A percentile compares a stretch with the other conserved stretches of the same genome.
Evolutionary conservation across 768 basidiomycete species (phyloP).

Genomic region (Leccinellum rugosiceps): DNA sequence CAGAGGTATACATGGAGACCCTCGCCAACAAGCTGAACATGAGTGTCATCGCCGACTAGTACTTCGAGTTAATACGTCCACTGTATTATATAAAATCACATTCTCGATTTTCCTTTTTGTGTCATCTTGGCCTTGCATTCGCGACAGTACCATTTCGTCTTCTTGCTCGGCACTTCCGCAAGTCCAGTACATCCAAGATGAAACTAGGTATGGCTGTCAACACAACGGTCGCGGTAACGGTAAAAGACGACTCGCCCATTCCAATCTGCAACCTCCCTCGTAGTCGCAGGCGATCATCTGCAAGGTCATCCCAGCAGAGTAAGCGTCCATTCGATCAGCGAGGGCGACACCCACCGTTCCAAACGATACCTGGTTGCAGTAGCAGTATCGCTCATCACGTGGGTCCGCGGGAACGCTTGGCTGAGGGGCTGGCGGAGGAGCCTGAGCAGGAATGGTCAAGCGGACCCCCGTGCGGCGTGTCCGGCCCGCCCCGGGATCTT

Average conservation of each 20-base stretch:
- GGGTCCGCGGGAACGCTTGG: conserved; percentile 35
- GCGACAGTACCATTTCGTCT: conserved; percentile 67
- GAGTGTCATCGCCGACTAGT: conserved; percentile 35
- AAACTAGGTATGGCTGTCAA: conserved; percentile 45
- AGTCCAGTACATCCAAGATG: conserved; percentile 69
- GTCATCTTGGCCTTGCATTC: conserved; percentile 48
- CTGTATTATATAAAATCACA: conserved; percentile 10
- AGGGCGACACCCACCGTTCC: conserved; percentile 57
- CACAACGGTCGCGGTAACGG: not conserved
- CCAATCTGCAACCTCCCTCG: conserved; percentile 56
- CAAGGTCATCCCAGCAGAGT: not conserved
- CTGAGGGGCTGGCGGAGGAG: conserved; percentile 3
- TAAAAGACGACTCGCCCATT: conserved; percentile 67
- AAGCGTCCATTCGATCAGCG: not conserved
- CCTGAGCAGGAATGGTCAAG: conserved; percentile 35
- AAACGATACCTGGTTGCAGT: conserved; percentile 75
- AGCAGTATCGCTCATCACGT: conserved; percentile 69
- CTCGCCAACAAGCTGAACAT: conserved; percentile 77
- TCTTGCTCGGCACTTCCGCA: conserved; percentile 51
- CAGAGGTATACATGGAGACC: conserved; percentile 87
- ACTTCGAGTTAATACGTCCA: conserved; percentile 16
- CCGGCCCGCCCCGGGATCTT: conserved; percentile 13
- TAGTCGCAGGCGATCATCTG: conserved; percentile 90
- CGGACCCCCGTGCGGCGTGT: conserved; percentile 29
- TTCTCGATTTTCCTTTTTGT: conserved; percentile 33